Base-by-base conservation (phyloP, 2,329 filamentous ascomycete genomes). In the Arthroderma sp. region DNA sequence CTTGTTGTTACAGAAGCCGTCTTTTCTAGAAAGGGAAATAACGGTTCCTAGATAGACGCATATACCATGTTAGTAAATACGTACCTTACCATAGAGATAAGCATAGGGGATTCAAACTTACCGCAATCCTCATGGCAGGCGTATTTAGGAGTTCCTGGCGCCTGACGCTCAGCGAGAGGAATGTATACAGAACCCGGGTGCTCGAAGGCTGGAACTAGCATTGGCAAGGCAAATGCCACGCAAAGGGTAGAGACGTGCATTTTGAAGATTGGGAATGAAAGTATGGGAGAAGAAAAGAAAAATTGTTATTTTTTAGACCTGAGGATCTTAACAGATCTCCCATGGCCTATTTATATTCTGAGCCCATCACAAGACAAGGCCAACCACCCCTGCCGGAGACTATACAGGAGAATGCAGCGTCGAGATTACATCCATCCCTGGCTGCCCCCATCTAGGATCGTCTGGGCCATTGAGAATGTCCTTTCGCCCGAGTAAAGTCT, bases 71-170 rank as follows among this genome's bases (percentile, higher is more conserved):
- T 11, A 28, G 9, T 8, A 15, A 32, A 40, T 22, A 27, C 15
- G 42, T 22, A 38, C 5, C 10, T 22, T 10, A 50, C 32, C 8
- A 34, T 9, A 34, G 32, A 11, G 32, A 11, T 8, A 11, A 11
- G 32, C 8, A 11, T 8, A 11, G 32, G 32, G 11, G 3, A 34
- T 9, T 8, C 8, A 11, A 34, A 34, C 54, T 33, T 49, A 59
- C 57, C 57, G 49, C 56, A 59, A 39, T 54, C 49, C 15, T 53
- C 49, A 46, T 59, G 57, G 43, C 57, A 59, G n/a, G 57, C 52
- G 46, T 58, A 58, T 40, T 54, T 40, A 11, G 53, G 52, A 22
- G 50, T 54, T 6, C 52, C 54, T 6, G 53, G 52, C 27, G 38
- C 50, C 40, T 52, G 53, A 30, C 50, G 43, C 9, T 44, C 48